A percentile compares a stretch with the other conserved stretches of the same genome.
phyloP scores from a whole-genome alignment of 192 early-diverging fungal species.

The Cetraspora pellucida region DNA sequence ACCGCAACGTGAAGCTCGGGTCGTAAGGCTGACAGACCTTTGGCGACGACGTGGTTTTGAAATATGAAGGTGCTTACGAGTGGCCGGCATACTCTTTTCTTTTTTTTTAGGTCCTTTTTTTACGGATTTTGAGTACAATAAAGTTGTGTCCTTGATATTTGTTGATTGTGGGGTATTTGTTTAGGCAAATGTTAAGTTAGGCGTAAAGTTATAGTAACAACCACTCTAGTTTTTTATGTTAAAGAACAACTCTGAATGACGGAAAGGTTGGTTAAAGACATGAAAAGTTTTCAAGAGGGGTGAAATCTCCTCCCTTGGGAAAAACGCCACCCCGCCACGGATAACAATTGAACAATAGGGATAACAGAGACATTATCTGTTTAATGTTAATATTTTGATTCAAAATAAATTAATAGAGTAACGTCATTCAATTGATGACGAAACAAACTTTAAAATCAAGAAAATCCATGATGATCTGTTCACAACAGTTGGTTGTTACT shows the following conservation, averaged over 20 bases:
- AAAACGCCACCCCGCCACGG: constrained; percentile 27
- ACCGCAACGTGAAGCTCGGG: constrained; percentile 33
- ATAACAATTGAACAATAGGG: constrained; percentile 17
- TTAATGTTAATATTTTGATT: neutral
- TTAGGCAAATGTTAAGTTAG: constrained; percentile 26
- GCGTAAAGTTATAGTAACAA: constrained; percentile 9
- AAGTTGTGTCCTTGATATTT: neutral
- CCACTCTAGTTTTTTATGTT: neutral
- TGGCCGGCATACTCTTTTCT: constrained; percentile 21
- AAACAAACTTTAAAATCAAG: constrained; percentile 21
- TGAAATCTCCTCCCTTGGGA: constrained; percentile 8
- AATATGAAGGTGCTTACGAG: constrained; percentile 33
- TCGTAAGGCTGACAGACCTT: constrained; percentile 24
- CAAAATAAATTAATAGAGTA: constrained; percentile 14
- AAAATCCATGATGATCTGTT: constrained; percentile 9
- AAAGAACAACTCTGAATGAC: constrained; percentile 17
- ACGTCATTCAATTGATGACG: constrained; percentile 19
- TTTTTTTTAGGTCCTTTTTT: neutral
- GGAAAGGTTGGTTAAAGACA: neutral
- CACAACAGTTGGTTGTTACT: neutral
- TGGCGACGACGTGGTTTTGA: constrained; percentile 35
- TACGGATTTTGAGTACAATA: neutral
- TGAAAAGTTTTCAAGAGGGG: constrained; percentile 7
- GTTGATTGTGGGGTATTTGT: neutral
- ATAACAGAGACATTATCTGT: constrained; percentile 9